Base-by-base conservation (phyloP, 2,329 filamentous ascomycete genomes). In the Fusarium azukiicola region DNA sequence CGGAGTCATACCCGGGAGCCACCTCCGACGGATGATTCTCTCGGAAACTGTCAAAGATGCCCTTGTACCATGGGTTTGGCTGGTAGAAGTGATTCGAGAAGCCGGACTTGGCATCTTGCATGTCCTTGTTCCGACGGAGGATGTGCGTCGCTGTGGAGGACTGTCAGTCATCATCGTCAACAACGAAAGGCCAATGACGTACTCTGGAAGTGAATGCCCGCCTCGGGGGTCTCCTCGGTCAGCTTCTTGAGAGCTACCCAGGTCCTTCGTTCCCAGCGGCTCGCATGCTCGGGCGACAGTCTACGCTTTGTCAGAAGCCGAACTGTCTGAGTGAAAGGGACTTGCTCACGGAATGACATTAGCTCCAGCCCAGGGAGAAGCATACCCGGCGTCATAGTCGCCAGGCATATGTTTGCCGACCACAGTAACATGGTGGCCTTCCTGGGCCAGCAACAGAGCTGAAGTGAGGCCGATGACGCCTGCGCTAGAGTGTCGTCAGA, bases 361-460 rank as follows among this genome's bases (percentile, higher is more conserved):
- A 76, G 96, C 96, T 21, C 96, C 96, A 5, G 96, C 96, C 95
- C 96, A 98, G 1, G 96, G 96, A 8, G 96, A 98, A 1, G 96
- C 94, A 85, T 98, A 98, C 89, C 97, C 95, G 79, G 97, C 95
- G 80, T 97, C 95, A 86, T 97, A 97, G 88, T 98, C 97, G 46
- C 97, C 97, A 0, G 97, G 97, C 95, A 98, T 97, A 85, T 98
- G 95, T 84, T 97, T 98, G 9, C 96, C 95, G 40, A 96, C 89
- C 50, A 98, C 89, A 1, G 95, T 96, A 78, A 98, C 85, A n/a
- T n/a, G 11, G 23, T 50, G 21, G 19, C 23, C 47, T 19, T 50
- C 11, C 47, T n/a, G 21, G 11, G 47, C 21, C 47, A 50, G 19
- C 11, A 50, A n/a, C 16, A 50, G 23, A n/a, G 47, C 47, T n/a